A percentile compares a stretch with the other conserved stretches of the same genome.
Conservation (phyloP, 2,329 filamentous ascomycete genomes). For the Nigrospora oryzae region DNA sequence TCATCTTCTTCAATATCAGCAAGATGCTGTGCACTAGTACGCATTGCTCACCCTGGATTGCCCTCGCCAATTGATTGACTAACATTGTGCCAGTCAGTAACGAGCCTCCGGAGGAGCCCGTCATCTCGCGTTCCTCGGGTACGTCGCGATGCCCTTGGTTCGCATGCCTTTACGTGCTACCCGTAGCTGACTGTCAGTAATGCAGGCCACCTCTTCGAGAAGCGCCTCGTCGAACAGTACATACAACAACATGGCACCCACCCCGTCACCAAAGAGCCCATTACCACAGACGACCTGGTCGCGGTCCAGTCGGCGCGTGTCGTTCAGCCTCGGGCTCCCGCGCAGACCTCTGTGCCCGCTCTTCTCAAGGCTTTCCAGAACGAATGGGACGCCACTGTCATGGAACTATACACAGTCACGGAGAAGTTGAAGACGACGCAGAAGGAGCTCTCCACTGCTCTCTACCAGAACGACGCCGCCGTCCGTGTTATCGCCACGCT, state of each 20-base stretch:
- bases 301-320: constrained; percentile 76
- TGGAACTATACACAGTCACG: constrained; percentile 86
- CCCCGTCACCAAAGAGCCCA: constrained; percentile 78
- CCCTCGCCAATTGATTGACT: constrained; percentile 5
- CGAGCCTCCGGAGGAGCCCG: constrained; percentile 89
- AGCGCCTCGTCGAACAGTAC: constrained; percentile 89
- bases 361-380: constrained; percentile 93
- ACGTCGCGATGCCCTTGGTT: constrained; percentile 24
- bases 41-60: not conserved
- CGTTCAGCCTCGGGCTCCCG: constrained; percentile 83
- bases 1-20: constrained; percentile 1
- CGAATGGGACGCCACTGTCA: constrained; percentile 90
- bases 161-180: not conserved
- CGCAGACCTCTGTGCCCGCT: constrained; percentile 91
- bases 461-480: constrained; percentile 98
- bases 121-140: constrained; percentile 93
- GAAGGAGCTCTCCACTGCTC: constrained; percentile 84
- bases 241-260: constrained; percentile 90
- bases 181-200: constrained; percentile 16
- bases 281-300: constrained; percentile 77
- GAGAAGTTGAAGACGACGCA: constrained; percentile 84
- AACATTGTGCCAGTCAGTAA: constrained; percentile 65
- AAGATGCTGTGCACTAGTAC: constrained; percentile 42
- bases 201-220: constrained; percentile 83
- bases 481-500: constrained; percentile 87